Evolutionary conservation across 352 stramenopile species (phyloP).

Genomic region (Phytophthora syringae): DNA sequence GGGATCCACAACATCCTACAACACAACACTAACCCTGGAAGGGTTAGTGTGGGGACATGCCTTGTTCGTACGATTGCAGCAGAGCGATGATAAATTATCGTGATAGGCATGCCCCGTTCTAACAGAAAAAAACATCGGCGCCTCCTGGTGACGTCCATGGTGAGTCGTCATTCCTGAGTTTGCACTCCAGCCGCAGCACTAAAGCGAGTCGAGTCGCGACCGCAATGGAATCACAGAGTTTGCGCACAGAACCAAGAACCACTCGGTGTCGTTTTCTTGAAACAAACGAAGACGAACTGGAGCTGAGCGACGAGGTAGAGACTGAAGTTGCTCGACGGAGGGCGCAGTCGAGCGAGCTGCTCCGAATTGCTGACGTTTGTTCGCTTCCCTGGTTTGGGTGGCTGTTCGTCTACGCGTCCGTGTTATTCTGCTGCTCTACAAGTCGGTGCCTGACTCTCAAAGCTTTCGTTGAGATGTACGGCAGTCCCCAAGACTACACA

Average conservation of each 20-base stretch:
- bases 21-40: too few relatives aligned
- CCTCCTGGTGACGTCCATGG: too few relatives aligned
- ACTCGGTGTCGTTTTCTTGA: conserved; percentile 19
- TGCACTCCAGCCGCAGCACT: not conserved
- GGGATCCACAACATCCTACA: too few relatives aligned
- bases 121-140: conserved; percentile 28
- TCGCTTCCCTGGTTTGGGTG: conserved; percentile 20
- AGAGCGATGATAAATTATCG: conserved; percentile 3
- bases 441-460: conserved; percentile 25
- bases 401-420: conserved; percentile 25
- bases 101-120: conserved; percentile 22
- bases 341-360: not conserved
- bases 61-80: conserved; percentile 18
- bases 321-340: conserved; percentile 11
- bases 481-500: conserved; percentile 14
- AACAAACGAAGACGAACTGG: not conserved
- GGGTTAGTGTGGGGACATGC: too few relatives aligned
- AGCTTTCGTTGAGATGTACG: conserved; percentile 27
- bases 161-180: conserved; percentile 23
- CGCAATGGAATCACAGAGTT: conserved; percentile 20
- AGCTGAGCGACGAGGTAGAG: conserved; percentile 2
- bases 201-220: not conserved
- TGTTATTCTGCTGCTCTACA: conserved; percentile 26
- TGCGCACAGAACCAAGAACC: conserved; percentile 12
- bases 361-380: conserved; percentile 5